Base-by-base conservation (phyloP, 495 filamentous ascomycete species). In the Cercophora sp. region DNA sequence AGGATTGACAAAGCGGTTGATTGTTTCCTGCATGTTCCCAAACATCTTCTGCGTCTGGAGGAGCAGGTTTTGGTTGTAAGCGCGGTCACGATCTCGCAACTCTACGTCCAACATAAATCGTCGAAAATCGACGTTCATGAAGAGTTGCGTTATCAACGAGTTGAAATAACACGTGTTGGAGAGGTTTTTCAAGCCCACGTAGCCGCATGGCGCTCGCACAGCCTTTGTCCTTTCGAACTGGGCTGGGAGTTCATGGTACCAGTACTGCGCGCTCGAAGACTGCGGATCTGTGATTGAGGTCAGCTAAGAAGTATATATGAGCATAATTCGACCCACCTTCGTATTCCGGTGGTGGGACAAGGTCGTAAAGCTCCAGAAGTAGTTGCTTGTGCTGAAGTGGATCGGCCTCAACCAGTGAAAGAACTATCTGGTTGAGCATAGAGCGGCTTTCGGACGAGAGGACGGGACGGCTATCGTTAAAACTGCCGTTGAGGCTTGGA, bases 91-190 rank as follows among this genome's bases (percentile, higher is more conserved):
- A 48, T 89, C 83, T 6, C 71, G 62, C 9, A 87, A 75, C 22
- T 63, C 60, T 29, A 75, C 72, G 37, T 78, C 70, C 31, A 96
- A 74, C 59, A 97, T 87, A 68, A 96, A 96, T 27, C 82, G 79
- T 10, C 93, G 83, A 59, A 99, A 96, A 22, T 81, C 78, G 29
- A 87, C 68, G 62, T 99, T 97, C 91, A 96, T 96, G 74, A 94
- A 99, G 1, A 99, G 83, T 63, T 97, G 94, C 1, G 90, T 93
- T 54, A 97, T 80, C 4, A 99, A 76, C 0, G 93, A 97, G 69
- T 97, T 97, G 67, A 97, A 76, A 64, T 99, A 99, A 71, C 93
- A 99, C 5, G 93, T 97, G 63, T 96, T 96, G 4, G 91, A 92
- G 2, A 97, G 78, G 62, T 99, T 99, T 52, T 74, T 78, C 2